Percentiles rank a stretch among this genome's conserved stretches.
These are phyloP conservation scores for Aristolochia fimbriata DNA, from an alignment of 164 flowering plant genomes.

Conservation along the genomic window DNA sequence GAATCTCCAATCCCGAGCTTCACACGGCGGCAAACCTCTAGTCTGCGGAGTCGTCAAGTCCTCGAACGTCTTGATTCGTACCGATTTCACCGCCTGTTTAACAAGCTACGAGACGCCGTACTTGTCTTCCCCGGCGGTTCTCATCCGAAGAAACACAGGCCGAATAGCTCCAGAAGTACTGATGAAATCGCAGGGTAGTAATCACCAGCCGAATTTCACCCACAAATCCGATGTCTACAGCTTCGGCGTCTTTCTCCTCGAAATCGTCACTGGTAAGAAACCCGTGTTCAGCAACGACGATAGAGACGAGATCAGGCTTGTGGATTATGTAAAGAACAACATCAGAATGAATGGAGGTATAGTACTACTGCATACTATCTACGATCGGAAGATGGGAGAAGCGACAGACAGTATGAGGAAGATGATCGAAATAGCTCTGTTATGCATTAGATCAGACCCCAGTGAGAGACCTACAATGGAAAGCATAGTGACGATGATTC, in stretches of 20 bases:
- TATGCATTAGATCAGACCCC: constrained; percentile 13
- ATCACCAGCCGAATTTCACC: constrained; percentile 5
- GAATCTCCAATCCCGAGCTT: constrained; percentile 10
- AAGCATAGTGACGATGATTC: constrained; percentile 13
- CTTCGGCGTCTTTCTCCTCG: constrained; percentile 21
- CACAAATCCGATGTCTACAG: constrained; percentile 15
- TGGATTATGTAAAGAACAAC: constrained; percentile 2
- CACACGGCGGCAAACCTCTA: constrained; percentile 13
- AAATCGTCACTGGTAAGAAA: constrained; percentile 17
- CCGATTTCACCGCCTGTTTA: constrained; percentile 19
- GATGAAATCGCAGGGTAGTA: background rate
- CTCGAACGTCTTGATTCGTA: constrained; percentile 18
- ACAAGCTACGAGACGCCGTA: constrained; percentile 18
- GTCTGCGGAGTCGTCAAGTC: constrained; percentile 24
- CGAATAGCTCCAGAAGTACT: constrained; percentile 17
- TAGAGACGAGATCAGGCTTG: constrained; percentile 4
- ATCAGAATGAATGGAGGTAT: constrained; percentile 6
- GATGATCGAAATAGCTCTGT: constrained; percentile 11
- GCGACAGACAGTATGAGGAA: constrained; percentile 1
- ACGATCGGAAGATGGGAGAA: constrained; percentile 11
- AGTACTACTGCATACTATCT: constrained; percentile 1
- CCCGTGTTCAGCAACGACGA: constrained; percentile 4
- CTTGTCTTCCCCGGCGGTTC: constrained; percentile 8
- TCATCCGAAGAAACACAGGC: constrained; percentile 14
- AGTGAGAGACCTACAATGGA: constrained; percentile 18